Percentiles rank a stretch among this genome's conserved stretches.
Conservation (phyloP, 495 filamentous ascomycete genomes). For the Penicillium flavigenum region DNA sequence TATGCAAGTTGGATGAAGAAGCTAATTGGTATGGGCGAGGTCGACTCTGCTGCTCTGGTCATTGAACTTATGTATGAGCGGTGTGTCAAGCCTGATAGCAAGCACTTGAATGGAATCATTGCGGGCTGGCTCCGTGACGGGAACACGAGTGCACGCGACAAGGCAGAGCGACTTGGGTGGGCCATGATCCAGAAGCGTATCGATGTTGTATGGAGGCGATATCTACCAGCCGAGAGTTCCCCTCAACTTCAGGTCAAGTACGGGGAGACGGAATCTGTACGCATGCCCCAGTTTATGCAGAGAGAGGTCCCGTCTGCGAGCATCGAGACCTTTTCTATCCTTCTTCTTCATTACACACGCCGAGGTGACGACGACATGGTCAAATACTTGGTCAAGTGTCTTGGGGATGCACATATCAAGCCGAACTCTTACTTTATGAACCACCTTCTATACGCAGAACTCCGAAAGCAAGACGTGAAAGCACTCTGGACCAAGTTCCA, state of each 20-base stretch:
- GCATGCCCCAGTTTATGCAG: constrained; percentile 39
- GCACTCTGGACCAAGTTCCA: constrained; percentile 58
- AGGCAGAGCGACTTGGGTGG: constrained; percentile 73
- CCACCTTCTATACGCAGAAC: constrained; percentile 63
- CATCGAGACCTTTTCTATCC: constrained; percentile 73
- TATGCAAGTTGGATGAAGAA: constrained; percentile 80
- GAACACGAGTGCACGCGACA: constrained; percentile 48
- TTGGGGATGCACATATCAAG: constrained; percentile 58
- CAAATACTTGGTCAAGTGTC: constrained; percentile 55
- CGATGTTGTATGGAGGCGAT: constrained; percentile 52
- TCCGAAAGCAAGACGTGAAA: constrained; percentile 51
- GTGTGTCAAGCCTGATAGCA: constrained; percentile 61
- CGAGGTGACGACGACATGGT: constrained; percentile 57
- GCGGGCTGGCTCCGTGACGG: constrained; percentile 70
- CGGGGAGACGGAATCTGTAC: constrained; percentile 16
- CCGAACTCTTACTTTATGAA: constrained; percentile 74
- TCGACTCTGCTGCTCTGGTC: constrained; percentile 66
- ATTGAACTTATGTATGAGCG: constrained; percentile 65
- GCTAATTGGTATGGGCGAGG: constrained; percentile 68
- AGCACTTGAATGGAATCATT: constrained; percentile 73
- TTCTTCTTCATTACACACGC: constrained; percentile 68
- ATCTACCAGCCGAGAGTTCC: constrained; percentile 20
- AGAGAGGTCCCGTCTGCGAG: constrained; percentile 57
- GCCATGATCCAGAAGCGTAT: constrained; percentile 69
- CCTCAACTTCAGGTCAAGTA: constrained; percentile 26